phyloP scores from a whole-genome alignment of 2,329 filamentous ascomycete species.

The Alternaria conjuncta region DNA sequence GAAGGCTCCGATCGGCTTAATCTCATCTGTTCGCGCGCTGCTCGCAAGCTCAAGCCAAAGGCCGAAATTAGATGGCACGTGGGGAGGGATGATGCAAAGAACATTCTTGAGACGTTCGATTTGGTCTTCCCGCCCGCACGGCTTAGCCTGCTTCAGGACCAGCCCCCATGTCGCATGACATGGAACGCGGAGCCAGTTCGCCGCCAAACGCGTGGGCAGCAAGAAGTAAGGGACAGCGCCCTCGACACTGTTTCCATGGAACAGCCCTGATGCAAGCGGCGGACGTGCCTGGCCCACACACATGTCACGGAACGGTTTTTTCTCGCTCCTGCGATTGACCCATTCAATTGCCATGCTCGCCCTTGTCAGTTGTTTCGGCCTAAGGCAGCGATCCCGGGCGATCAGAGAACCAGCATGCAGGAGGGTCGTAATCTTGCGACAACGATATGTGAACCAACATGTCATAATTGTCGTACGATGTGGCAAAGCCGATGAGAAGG shows the following conservation, averaged over 20 bases:
- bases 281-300: constrained; percentile 16
- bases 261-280: constrained; percentile 9
- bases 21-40: constrained; percentile 1
- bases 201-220: constrained; percentile 12
- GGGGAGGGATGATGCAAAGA: constrained; percentile 2
- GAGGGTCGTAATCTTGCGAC: not conserved
- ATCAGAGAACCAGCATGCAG: constrained; percentile 15
- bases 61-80: constrained; percentile 20
- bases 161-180: constrained; percentile 6
- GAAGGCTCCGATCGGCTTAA: constrained; percentile 2
- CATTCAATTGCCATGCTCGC: not conserved
- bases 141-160: constrained; percentile 20
- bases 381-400: constrained; percentile 29
- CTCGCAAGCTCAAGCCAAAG: not conserved
- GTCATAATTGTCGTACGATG: not conserved
- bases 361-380: constrained; percentile 18
- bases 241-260: constrained; percentile 20
- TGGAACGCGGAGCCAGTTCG: not conserved
- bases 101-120: constrained; percentile 20
- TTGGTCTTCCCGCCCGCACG: not conserved
- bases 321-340: not conserved
- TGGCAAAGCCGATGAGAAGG: not conserved
- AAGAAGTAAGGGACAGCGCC: not conserved
- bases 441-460: not conserved
- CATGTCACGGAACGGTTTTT: constrained; percentile 19